A percentile compares a stretch with the other conserved stretches of the same genome.
Evolutionary conservation across 2,329 filamentous ascomycete genomes (phyloP).

Genomic region (Monosporascus sp.): DNA sequence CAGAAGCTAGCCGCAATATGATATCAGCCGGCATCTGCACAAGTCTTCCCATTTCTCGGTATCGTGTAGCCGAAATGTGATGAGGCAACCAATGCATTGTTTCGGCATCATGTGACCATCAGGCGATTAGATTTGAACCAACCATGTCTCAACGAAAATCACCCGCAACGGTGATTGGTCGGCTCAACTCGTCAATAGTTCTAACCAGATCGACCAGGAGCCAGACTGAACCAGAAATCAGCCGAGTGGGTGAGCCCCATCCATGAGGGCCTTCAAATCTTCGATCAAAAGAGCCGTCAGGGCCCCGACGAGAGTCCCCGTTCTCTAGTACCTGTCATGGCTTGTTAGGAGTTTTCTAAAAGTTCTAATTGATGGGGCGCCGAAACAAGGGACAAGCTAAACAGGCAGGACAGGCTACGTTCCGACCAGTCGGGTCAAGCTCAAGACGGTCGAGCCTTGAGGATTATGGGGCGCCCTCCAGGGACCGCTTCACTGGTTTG

Average conservation of each 20-base stretch:
- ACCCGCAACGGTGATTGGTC: background rate
- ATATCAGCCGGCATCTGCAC: background rate
- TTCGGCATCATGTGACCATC: constrained; percentile 18
- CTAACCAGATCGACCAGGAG: background rate
- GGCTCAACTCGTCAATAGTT: background rate
- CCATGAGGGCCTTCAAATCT: background rate
- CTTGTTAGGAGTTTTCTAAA: background rate
- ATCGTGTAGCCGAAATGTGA: background rate
- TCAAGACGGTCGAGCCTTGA: background rate
- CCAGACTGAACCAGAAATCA: background rate
- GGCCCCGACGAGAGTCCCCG: background rate
- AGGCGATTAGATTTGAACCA: background rate
- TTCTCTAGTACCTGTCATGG: background rate
- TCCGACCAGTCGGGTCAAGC: background rate
- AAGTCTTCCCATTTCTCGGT: background rate
- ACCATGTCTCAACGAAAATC: background rate
- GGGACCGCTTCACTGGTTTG: too few species aligned
- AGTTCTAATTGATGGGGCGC: background rate
- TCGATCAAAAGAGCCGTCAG: background rate
- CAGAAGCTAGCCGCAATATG: background rate
- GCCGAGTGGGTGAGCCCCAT: background rate
- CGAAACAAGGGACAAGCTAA: background rate
- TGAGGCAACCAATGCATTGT: constrained; percentile 11
- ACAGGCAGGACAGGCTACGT: background rate
- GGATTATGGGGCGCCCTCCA: too few species aligned